phyloP scores from a whole-genome alignment of 2,329 filamentous ascomycete genomes.

The Boeremia exigua region DNA sequence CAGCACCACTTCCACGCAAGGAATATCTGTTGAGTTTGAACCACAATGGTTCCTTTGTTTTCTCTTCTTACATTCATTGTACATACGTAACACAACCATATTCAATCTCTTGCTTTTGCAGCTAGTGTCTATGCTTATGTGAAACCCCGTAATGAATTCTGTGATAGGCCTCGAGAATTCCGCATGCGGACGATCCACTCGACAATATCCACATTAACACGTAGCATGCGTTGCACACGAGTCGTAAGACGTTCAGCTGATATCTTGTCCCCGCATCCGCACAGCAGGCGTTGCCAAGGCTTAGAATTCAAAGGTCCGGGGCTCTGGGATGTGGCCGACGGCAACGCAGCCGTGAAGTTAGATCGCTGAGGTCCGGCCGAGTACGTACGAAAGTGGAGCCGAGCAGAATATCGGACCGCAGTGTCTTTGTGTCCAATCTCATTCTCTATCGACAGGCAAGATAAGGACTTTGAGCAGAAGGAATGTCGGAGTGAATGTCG shows the following conservation, averaged over 20 bases:
- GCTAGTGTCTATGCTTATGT: background rate
- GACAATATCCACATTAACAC: background rate
- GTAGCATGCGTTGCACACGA: slow-evolving; percentile 1
- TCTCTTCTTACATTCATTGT: slow-evolving; percentile 30
- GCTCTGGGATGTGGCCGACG: slow-evolving; percentile 17
- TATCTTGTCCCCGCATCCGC: slow-evolving; percentile 12
- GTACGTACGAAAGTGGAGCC: slow-evolving; percentile 18
- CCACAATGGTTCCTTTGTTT: background rate
- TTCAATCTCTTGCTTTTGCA: background rate
- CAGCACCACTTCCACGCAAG: background rate
- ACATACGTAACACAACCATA: slow-evolving; percentile 15
- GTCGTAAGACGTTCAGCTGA: slow-evolving; percentile 21
- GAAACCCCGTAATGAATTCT: background rate
- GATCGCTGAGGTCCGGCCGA: slow-evolving; percentile 11
- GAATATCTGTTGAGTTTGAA: background rate
- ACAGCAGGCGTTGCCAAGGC: slow-evolving; percentile 8
- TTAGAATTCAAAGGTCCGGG: slow-evolving; percentile 2
- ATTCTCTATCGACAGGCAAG: background rate
- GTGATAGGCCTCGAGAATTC: background rate
- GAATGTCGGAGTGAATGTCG: slow-evolving; percentile 24
- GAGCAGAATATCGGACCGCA: slow-evolving; percentile 1
- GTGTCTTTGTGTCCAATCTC: background rate
- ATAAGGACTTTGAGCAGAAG: slow-evolving; percentile 3
- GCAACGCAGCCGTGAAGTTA: slow-evolving; percentile 1
- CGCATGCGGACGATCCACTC: slow-evolving; percentile 10